A percentile compares a stretch with the other conserved stretches of the same genome.
Conservation (phyloP, 768 basidiomycete species). For the Podaxis mareebaensis region DNA sequence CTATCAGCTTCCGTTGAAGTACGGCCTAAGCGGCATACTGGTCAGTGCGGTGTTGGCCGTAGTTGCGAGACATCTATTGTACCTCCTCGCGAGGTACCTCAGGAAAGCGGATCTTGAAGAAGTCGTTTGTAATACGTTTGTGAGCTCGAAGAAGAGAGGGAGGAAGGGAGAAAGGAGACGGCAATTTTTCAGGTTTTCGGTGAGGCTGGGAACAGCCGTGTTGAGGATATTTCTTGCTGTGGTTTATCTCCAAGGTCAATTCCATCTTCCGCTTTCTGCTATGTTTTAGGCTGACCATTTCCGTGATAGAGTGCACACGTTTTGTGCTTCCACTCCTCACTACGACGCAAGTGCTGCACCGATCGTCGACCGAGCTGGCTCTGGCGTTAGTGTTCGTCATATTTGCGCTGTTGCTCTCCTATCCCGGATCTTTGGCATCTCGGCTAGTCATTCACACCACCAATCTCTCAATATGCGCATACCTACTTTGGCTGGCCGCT, state of each 20-base stretch:
- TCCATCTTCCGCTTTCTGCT: not conserved
- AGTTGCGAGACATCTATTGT: conserved; percentile 71
- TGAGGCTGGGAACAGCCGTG: conserved; percentile 44
- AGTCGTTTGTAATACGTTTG: conserved; percentile 58
- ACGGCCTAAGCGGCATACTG: conserved; percentile 49
- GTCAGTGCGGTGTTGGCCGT: conserved; percentile 58
- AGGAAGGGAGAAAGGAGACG: conserved; percentile 43
- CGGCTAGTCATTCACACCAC: conserved; percentile 56
- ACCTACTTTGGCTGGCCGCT: conserved; percentile 60
- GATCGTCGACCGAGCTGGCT: conserved; percentile 35
- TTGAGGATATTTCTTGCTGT: conserved; percentile 54
- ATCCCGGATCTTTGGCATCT: conserved; percentile 54
- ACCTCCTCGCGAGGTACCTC: conserved; percentile 74
- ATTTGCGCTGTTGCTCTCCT: conserved; percentile 49
- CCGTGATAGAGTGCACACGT: conserved; percentile 51
- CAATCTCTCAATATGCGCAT: conserved; percentile 59
- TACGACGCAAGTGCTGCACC: conserved; percentile 33
- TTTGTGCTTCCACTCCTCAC: conserved; percentile 51
- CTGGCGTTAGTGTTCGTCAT: conserved; percentile 35
- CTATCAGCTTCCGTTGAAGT: conserved; percentile 46
- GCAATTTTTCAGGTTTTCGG: conserved; percentile 40
- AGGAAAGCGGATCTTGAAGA: conserved; percentile 67
- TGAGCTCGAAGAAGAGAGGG: conserved; percentile 47
- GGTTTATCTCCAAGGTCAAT: conserved; percentile 69
- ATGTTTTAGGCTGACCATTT: not conserved